phyloP scores from a whole-genome alignment of 2,329 filamentous ascomycete species.

The Aspergillus pseudoterreus region DNA sequence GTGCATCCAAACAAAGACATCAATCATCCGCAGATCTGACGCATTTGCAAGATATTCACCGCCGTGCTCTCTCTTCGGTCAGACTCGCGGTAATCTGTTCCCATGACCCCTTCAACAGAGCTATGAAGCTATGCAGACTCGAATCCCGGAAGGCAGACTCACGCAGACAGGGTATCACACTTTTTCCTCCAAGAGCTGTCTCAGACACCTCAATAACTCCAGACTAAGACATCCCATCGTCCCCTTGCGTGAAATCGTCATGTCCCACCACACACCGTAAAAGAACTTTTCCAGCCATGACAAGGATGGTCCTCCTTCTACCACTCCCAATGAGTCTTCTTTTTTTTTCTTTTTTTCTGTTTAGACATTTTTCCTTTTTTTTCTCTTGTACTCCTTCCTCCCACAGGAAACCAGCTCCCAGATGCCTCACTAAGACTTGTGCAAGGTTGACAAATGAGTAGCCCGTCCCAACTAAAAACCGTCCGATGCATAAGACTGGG shows the following conservation, averaged over 20 bases:
- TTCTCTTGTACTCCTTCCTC: slow-evolving; percentile 9
- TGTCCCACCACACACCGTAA: slow-evolving; percentile 21
- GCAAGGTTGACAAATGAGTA: slow-evolving; percentile 26
- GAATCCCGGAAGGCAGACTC: slow-evolving; percentile 37
- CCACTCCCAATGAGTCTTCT: slow-evolving; percentile 5
- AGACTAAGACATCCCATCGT: slow-evolving; percentile 30
- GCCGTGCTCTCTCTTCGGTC: slow-evolving; percentile 16
- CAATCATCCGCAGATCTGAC: slow-evolving; percentile 29
- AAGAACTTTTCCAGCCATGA: slow-evolving; percentile 25
- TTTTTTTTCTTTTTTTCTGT: slow-evolving; percentile 7
- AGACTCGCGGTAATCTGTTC: slow-evolving; percentile 25
- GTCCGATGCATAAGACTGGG: slow-evolving; percentile 30
- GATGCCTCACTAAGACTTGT: slow-evolving; percentile 18
- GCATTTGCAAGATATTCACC: slow-evolving; percentile 25
- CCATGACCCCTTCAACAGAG: slow-evolving; percentile 27
- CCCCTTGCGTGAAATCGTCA: slow-evolving; percentile 27
- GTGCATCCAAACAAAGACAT: slow-evolving; percentile 23
- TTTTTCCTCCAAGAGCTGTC: slow-evolving; percentile 40
- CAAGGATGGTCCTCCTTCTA: slow-evolving; percentile 18
- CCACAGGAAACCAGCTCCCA: slow-evolving; percentile 21
- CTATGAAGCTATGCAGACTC: slow-evolving; percentile 36
- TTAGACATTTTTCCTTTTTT: slow-evolving; percentile 9
- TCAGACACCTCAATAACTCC: slow-evolving; percentile 39
- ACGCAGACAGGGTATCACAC: slow-evolving; percentile 43
- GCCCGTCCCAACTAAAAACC: slow-evolving; percentile 28